Evolutionary conservation across 768 basidiomycete species (phyloP), one percentile per base, ranked within the genome.

Genomic region (Cyathus striatus): DNA sequence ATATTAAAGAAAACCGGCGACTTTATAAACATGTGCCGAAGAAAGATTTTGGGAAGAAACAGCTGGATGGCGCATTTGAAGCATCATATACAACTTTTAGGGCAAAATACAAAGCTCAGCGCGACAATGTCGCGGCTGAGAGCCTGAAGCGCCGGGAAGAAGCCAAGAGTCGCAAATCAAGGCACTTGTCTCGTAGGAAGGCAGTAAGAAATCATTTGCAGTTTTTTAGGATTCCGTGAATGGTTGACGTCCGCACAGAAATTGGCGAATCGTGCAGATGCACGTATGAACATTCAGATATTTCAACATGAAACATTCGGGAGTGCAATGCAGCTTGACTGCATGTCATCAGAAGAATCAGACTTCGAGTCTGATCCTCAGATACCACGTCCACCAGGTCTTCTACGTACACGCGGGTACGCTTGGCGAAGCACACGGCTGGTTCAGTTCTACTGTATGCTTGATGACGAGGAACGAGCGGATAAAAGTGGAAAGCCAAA

Each of bases 271-370:
- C 84, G 86, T 17, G 70, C 75, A 6, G 79, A 78, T 21, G 69
- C 76, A 21, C 73, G 86, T 18, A 64, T 77, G 49, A 76, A 71
- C 42, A 58, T 78, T 20, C 61, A 61, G 20, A 62, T 54, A 0
- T 82, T 86, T 46, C 72, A 78, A 42, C 79, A 86, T 57, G 66
- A 77, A 20, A 70, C 65, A 12, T 88, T 88, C 53, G 83, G 87
- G 52, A 77, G 78, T 12, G 85, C 86, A 12, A 59, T 89, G 44
- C 79, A 83, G 47, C 47, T 78, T 16, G 86, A 88, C 37, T 88
- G 85, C 60, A 86, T 88, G 81, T 89, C 86, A 21, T 83, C 81
- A 23, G 86, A 89, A 49, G 86, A 89, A 57, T 87, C 86, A 12
- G 78, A 79, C 48, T 63, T 61, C 38, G 83, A 83, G 25, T 59